Percentiles rank a stretch among this genome's conserved stretches.
These are phyloP conservation scores for Neurospora sp. DNA, from an alignment of 495 filamentous ascomycete genomes.

Conservation along the genomic window DNA sequence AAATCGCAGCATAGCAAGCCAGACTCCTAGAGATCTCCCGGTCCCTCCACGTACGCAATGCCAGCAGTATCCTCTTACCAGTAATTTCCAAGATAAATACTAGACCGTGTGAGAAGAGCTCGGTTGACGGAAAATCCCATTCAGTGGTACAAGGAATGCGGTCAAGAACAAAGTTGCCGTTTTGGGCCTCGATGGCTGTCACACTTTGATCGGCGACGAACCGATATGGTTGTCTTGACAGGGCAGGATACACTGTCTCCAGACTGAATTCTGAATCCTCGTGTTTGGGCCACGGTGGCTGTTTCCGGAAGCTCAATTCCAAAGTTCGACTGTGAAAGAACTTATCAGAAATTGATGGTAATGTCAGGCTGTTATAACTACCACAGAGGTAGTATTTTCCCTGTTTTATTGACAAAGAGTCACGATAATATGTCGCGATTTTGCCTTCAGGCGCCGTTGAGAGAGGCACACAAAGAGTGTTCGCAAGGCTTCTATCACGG, in stretches of 20 bases:
- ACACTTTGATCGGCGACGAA: not conserved
- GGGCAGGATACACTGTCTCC: not conserved
- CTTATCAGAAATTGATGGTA: not conserved
- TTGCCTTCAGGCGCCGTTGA: not conserved
- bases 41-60: not conserved
- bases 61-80: not conserved
- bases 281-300: not conserved
- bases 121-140: too few species aligned
- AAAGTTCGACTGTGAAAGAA: not conserved
- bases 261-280: not conserved
- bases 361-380: not conserved
- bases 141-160: too few species aligned
- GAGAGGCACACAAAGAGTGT: not conserved
- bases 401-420: not conserved
- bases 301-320: not conserved
- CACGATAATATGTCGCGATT: not conserved
- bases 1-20: not conserved
- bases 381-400: not conserved
- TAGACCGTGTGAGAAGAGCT: not conserved
- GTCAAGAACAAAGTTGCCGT: too few species aligned
- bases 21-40: not conserved
- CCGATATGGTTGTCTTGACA: not conserved
- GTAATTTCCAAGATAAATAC: not conserved
- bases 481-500: not conserved
- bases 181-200: too few species aligned